A percentile compares a stretch with the other conserved stretches of the same genome.
Evolutionary conservation across 1,284 basidiomycete species (phyloP).

Genomic region (Ustilago loliicola): DNA sequence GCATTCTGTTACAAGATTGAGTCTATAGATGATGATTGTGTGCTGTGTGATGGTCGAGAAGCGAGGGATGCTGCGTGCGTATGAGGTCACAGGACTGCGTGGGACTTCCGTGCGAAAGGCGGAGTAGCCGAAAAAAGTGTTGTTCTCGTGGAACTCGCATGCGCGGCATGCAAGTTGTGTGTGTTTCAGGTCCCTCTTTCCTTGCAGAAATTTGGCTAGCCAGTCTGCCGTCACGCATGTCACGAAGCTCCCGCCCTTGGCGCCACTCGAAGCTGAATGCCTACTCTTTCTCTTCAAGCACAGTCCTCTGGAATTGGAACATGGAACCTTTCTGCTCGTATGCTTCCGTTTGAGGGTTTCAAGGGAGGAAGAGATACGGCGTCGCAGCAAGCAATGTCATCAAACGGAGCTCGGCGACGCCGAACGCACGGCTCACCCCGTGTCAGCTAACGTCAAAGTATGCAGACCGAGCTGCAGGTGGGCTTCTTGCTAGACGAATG

Average conservation of each 20-base stretch:
- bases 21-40: background rate
- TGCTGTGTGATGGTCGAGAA: background rate
- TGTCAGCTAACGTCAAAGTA: background rate
- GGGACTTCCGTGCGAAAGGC: conserved; percentile 7
- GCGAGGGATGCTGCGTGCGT: too few relatives aligned
- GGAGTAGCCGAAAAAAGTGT: conserved; percentile 15
- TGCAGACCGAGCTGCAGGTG: conserved; percentile 25
- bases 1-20: background rate
- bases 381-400: background rate
- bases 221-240: conserved; percentile 6
- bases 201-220: conserved; percentile 10
- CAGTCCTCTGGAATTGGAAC: background rate
- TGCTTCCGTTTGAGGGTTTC: background rate
- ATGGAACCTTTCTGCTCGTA: too few relatives aligned
- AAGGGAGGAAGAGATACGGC: background rate
- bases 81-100: too few relatives aligned
- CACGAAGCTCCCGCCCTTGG: background rate
- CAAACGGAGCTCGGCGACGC: conserved; percentile 1
- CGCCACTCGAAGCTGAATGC: background rate
- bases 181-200: conserved; percentile 35
- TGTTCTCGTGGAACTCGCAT: background rate
- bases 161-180: conserved; percentile 12
- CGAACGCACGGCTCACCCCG: conserved; percentile 10
- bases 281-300: background rate
- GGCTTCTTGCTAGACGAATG: background rate